A percentile compares a stretch with the other conserved stretches of the same genome.
phyloP scores from a whole-genome alignment of 257 asterid species.

The Verbascum thapsus region DNA sequence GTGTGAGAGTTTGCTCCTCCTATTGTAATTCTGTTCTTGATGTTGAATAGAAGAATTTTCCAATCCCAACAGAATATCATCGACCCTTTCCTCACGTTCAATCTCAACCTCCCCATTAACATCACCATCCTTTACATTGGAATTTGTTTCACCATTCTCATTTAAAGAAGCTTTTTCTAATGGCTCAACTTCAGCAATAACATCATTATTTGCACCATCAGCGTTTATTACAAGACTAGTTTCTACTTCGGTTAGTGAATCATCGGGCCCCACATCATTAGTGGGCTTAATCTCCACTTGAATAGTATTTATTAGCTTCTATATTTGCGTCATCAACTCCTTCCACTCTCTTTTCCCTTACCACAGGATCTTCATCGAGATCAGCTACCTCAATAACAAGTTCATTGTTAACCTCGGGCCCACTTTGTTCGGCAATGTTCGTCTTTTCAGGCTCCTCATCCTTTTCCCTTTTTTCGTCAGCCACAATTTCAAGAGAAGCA shows the following conservation, averaged over 20 bases:
- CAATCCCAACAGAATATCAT: too few species aligned
- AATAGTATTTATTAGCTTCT: slow-evolving; percentile 25
- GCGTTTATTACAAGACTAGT: slow-evolving; percentile 25
- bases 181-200: slow-evolving; percentile 27
- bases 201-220: slow-evolving; percentile 34
- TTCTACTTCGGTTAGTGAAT: slow-evolving; percentile 35
- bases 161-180: slow-evolving; percentile 30
- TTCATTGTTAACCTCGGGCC: slow-evolving; percentile 31
- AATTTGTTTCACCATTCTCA: slow-evolving; percentile 37
- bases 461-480: slow-evolving; percentile 35
- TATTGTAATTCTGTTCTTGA: too few species aligned
- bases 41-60: too few species aligned
- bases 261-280: slow-evolving; percentile 31
- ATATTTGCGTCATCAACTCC: slow-evolving; percentile 28
- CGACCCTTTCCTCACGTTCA: slow-evolving; percentile 37
- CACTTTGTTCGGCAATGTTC: slow-evolving; percentile 30
- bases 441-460: slow-evolving; percentile 32
- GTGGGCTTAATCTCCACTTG: slow-evolving; percentile 31
- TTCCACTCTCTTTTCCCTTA: slow-evolving; percentile 34
- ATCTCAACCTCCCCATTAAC: slow-evolving; percentile 37
- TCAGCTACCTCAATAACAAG: slow-evolving; percentile 35
- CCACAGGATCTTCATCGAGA: slow-evolving; percentile 34
- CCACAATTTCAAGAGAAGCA: slow-evolving; percentile 36
- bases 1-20: too few species aligned
- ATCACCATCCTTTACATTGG: slow-evolving; percentile 34